Conservation (phyloP, 129 eudicot species). For the Deinandra increscens region DNA sequence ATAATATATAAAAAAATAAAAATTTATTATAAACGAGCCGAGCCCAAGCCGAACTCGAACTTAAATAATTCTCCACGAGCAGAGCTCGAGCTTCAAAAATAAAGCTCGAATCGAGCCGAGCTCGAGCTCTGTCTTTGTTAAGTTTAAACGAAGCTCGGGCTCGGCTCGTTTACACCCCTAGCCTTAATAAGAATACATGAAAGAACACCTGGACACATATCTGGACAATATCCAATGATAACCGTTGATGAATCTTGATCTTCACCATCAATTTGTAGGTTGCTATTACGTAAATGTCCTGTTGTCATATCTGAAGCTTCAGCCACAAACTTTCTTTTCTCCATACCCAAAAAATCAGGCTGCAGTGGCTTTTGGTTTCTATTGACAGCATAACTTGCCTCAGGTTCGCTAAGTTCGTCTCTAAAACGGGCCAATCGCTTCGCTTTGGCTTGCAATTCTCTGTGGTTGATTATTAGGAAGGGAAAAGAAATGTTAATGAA, state of each 20-base stretch:
- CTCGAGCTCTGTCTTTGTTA: too few species aligned
- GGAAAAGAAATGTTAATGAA: neutral
- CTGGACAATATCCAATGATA: slow-evolving; percentile 80
- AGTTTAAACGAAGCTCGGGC: too few species aligned
- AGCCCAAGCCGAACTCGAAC: too few species aligned
- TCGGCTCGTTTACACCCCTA: too few species aligned
- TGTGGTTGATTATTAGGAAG: slow-evolving; percentile 23
- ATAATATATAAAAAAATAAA: too few species aligned
- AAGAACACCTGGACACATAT: slow-evolving; percentile 70
- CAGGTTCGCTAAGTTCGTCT: slow-evolving; percentile 67
- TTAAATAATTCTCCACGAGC: too few species aligned
- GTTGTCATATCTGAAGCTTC: slow-evolving; percentile 42
- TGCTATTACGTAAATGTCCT: slow-evolving; percentile 42
- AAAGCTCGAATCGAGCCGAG: too few species aligned
- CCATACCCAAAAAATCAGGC: slow-evolving; percentile 39
- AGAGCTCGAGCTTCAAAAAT: too few species aligned
- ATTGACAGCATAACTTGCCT: slow-evolving; percentile 33
- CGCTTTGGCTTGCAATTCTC: slow-evolving; percentile 91
- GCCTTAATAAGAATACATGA: slow-evolving; percentile 12
- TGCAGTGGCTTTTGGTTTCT: slow-evolving; percentile 45
- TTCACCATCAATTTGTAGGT: slow-evolving; percentile 50
- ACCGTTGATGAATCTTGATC: slow-evolving; percentile 46
- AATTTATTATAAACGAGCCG: too few species aligned
- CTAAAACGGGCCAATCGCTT: slow-evolving; percentile 85
- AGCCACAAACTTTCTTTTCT: slow-evolving; percentile 36